Base-by-base conservation (phyloP, 2,329 filamentous ascomycete genomes). In the Alternaria hordeiaustralica region DNA sequence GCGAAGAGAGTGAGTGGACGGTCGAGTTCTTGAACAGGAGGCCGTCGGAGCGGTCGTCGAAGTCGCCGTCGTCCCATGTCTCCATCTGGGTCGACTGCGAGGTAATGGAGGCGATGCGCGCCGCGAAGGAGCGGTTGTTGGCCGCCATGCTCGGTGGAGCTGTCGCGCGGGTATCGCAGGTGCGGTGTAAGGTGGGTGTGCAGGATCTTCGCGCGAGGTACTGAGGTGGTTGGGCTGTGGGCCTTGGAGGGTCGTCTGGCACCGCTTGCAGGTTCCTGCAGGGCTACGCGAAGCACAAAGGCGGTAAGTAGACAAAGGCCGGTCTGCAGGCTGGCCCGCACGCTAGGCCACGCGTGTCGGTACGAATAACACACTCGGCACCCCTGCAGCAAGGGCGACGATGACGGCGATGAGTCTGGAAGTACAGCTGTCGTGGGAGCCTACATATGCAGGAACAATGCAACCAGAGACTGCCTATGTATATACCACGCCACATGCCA, bases 21-120 rank as follows among this genome's bases (percentile, higher is more conserved):
- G 91, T 90, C 73, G 93, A 90, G 79, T 92, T 89, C 71, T 92
- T 78, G 73, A 82, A 91, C 75, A 94, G 89, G 75, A 94, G 91
- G 88, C 92, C 82, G 64, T 84, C 77, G 66, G 63, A 65, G 33
- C 59, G 60, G 63, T 71, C 69, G 57, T 78, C 76, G 55, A 86
- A 83, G 75, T 86, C 84, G 71, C 73, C 78, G 70, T 85, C 82
- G 78, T 86, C 84, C 84, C 84, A 96, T 79, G 88, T 90, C 80
- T 95, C 92, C 68, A 94, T 86, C 18, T 88, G 60, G 49, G 69
- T 67, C 25, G 88, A 63, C 55, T 68, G 69, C 71, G 87, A 85
- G 51, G 87, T 87, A 85, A 90, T 89, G 64, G 71, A 79, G 73
- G 73, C 75, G 67, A 79, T 77, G 73, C 78, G 77, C 75, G 74